phyloP scores from a whole-genome alignment of 163 green algal genomes.

The Scenedesmus sp. region DNA sequence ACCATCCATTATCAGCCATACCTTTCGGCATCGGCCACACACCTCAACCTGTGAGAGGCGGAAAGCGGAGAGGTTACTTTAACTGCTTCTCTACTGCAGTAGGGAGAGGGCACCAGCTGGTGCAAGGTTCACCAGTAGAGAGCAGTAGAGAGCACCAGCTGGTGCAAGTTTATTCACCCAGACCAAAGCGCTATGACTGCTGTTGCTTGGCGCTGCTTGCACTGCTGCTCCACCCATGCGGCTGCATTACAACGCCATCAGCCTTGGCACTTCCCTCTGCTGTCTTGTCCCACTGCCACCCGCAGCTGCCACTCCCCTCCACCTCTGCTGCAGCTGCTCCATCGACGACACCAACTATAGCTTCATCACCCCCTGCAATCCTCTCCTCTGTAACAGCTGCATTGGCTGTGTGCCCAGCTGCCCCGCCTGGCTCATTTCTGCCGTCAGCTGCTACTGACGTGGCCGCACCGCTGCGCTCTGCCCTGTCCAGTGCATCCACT shows the following conservation, averaged over 20 bases:
- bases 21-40: too few relatives aligned
- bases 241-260: neutral
- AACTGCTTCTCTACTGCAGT: too few relatives aligned
- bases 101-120: too few relatives aligned
- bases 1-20: too few relatives aligned
- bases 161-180: too few relatives aligned
- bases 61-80: too few relatives aligned
- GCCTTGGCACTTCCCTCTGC: neutral
- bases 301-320: neutral
- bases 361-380: neutral
- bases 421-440: neutral
- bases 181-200: neutral
- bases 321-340: neutral
- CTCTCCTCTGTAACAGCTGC: neutral
- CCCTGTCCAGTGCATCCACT: slow-evolving; percentile 24
- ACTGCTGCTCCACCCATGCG: neutral
- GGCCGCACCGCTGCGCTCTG: neutral
- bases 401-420: neutral
- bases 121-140: too few relatives aligned
- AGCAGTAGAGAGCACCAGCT: too few relatives aligned
- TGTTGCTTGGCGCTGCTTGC: neutral
- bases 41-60: too few relatives aligned
- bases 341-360: neutral
- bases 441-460: neutral
- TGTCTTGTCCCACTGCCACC: slow-evolving; percentile 7